Evolutionary conservation across 176 grass and related monocot genomes (phyloP), one percentile per base, ranked within the genome.

Genomic region (Thalia dealbata): DNA sequence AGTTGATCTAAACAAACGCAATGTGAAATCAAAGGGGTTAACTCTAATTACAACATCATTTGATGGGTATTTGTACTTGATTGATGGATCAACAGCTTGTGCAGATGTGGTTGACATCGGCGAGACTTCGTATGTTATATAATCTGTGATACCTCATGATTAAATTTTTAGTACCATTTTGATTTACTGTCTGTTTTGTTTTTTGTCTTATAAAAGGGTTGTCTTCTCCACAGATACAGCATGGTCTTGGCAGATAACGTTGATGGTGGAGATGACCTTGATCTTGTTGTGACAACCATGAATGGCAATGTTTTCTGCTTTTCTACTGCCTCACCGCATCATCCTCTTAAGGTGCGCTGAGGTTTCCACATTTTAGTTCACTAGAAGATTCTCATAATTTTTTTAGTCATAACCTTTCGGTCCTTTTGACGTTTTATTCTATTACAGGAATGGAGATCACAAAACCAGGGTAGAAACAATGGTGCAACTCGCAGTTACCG

Each of bases 171-270:
- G 23, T 52, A 50, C 26, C 24, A 18, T 52, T 52, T 10, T 22
- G 6, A 54, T 72, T 54, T 30, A 50, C 11, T 44, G 23, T 16
- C 35, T 69, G 38, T 10, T 28, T 63, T 63, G 6, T 1, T 29
- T 63, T 28, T 44, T 44, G 7, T 19, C 58, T 61, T 25, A 61
- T n/a, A 14, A 65, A 30, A 14, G n/a, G 25, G 14, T 29, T 72
- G 22, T 50, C 25, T 50, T 72, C 30, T 82, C 56, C 61, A 63
- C 80, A 96, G 92, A 71, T 96, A 96, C 75, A 90, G 83, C 74
- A 96, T 96, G 92, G 92, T 89, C 84, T 79, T 96, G 87, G 93
- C 93, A 52, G 93, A 90, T 75, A 92, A 92, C 80, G 89, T 97
- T 55, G 89, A 97, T 81, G 93, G 93, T 64, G 93, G 89, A 79